These are phyloP conservation scores for Triticum dicoccoides DNA, from an alignment of 176 grass and related monocot genomes.

Conservation along the genomic window DNA sequence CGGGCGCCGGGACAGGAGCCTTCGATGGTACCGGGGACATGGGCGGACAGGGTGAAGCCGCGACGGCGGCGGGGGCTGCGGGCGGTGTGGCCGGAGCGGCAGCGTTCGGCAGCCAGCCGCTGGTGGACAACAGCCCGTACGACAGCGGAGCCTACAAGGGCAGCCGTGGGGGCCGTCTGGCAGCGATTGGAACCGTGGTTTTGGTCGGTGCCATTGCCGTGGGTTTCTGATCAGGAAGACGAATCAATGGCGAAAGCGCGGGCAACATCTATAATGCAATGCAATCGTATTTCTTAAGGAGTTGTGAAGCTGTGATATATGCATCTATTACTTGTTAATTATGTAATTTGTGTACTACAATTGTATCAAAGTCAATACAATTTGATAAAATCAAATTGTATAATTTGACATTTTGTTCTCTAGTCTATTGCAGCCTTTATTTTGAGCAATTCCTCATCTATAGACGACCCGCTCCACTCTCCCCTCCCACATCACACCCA, in stretches of 20 bases:
- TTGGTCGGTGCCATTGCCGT: background rate
- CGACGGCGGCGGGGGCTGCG: background rate
- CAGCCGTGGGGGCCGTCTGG: background rate
- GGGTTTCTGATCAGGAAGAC: background rate
- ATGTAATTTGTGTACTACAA: background rate
- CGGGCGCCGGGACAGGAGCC: background rate
- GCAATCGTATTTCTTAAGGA: too few relatives aligned
- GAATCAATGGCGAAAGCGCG: background rate
- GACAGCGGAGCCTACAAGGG: slow-evolving; percentile 52
- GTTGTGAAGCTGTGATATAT: background rate
- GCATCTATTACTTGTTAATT: background rate
- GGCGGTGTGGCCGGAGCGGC: background rate
- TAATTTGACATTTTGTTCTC: background rate
- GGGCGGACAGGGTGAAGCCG: slow-evolving; percentile 6
- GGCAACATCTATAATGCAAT: background rate
- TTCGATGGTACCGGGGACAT: background rate
- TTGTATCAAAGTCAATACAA: background rate
- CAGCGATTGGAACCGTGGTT: slow-evolving; percentile 4
- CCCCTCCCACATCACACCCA: too few relatives aligned
- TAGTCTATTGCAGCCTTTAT: background rate
- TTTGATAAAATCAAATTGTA: background rate
- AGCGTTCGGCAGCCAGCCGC: slow-evolving; percentile 51
- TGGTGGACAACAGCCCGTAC: slow-evolving; percentile 83
- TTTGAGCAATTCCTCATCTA: too few relatives aligned
- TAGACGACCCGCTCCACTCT: too few relatives aligned